A percentile compares a stretch with the other conserved stretches of the same genome.
These are phyloP conservation scores for Monosporascus ibericus DNA, from an alignment of 2,329 filamentous ascomycete genomes.

Conservation along the genomic window DNA sequence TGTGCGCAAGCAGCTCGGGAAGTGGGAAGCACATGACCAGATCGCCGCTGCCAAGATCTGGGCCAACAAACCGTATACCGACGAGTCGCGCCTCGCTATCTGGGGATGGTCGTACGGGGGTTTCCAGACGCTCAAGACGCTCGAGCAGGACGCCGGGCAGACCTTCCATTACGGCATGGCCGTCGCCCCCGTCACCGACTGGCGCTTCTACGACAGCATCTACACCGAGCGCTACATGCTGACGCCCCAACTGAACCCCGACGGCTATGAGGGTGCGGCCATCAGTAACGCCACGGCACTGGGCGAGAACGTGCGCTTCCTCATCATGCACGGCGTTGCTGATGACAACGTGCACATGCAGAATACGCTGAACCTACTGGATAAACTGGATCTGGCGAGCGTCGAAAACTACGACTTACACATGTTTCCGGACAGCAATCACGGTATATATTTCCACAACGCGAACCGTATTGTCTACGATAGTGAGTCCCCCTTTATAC, in stretches of 20 bases:
- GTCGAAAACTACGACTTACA: conserved; percentile 96
- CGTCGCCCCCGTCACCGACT: conserved; percentile 96
- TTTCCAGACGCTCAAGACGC: conserved; percentile 89
- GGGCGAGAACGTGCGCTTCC: conserved; percentile 72
- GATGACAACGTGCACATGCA: conserved; percentile 99
- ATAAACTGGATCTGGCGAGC: conserved; percentile 72
- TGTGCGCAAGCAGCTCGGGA: conserved; percentile 76
- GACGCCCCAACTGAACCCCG: conserved; percentile 74
- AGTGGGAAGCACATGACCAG: conserved; percentile 83
- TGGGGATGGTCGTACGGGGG: conserved; percentile 99
- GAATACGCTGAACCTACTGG: conserved; percentile 81
- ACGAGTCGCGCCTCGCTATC: conserved; percentile 75
- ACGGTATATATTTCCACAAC: conserved; percentile 91
- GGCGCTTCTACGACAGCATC: conserved; percentile 89
- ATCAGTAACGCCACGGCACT: conserved; percentile 72
- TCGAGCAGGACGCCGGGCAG: conserved; percentile 81
- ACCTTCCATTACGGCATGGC: conserved; percentile 98
- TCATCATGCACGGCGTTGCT: conserved; percentile 92
- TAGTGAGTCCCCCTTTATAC: conserved; percentile 53
- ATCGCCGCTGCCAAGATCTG: conserved; percentile 85
- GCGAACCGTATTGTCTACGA: conserved; percentile 89
- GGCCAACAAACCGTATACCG: conserved; percentile 76
- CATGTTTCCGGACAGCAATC: conserved; percentile 93
- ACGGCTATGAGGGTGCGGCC: conserved; percentile 69
- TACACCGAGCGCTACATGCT: conserved; percentile 98